Evolutionary conservation across 306 rosid genomes (phyloP).

Genomic region (Citrullus amarus): DNA sequence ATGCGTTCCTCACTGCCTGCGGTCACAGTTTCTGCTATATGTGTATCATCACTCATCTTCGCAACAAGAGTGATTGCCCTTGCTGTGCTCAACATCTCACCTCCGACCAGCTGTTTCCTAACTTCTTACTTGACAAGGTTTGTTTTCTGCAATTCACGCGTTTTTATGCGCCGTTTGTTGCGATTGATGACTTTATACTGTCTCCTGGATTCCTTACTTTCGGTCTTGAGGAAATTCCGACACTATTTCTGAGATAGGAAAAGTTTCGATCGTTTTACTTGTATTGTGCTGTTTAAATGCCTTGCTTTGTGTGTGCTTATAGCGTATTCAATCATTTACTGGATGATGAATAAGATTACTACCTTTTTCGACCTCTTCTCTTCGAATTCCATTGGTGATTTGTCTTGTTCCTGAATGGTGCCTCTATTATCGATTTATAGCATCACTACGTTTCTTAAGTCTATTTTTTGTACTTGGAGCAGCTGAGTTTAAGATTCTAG

Average conservation of each 20-base stretch:
- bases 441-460: background rate
- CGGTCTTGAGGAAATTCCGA: background rate
- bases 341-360: background rate
- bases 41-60: conserved; percentile 92
- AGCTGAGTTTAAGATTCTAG: background rate
- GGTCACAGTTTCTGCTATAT: conserved; percentile 97
- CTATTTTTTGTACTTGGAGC: background rate
- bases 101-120: conserved; percentile 59
- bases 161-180: background rate
- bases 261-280: background rate
- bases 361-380: background rate
- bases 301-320: background rate
- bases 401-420: background rate
- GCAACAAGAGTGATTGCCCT: conserved; percentile 92
- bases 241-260: background rate
- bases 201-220: background rate
- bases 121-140: conserved; percentile 81
- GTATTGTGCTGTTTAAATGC: background rate
- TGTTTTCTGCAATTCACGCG: background rate
- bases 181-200: background rate
- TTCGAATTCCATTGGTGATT: background rate
- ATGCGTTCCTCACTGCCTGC: conserved; percentile 75
- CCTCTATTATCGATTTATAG: background rate
- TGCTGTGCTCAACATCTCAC: conserved; percentile 81
- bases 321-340: background rate